phyloP scores from a whole-genome alignment of 2,329 filamentous ascomycete species.

The Gaeumannomyces tritici region DNA sequence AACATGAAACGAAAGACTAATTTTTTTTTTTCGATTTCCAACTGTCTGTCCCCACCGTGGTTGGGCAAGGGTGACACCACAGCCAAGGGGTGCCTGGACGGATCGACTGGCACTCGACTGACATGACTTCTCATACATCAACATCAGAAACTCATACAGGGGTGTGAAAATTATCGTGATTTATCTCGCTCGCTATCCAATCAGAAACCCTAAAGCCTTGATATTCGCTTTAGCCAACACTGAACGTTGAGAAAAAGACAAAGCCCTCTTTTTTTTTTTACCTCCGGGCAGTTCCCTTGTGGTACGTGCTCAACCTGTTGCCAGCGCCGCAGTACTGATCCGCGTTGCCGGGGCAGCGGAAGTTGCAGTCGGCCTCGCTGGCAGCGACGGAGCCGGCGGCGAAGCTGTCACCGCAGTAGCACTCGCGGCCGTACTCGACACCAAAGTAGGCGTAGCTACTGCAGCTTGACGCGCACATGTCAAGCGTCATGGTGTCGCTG shows the following conservation, averaged over 20 bases:
- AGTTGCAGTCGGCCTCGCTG: slow-evolving; percentile 24
- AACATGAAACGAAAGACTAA: not conserved
- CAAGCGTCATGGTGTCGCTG: slow-evolving; percentile 32
- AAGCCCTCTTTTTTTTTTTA: not conserved
- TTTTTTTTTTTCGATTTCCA: not conserved
- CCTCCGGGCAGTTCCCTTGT: not conserved
- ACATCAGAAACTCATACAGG: not conserved
- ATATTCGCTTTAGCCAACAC: not conserved
- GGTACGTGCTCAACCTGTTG: slow-evolving; percentile 20
- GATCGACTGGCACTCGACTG: not conserved
- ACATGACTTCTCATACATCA: not conserved
- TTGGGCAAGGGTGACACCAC: too few species aligned
- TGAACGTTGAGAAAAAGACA: not conserved
- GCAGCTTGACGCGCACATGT: slow-evolving; percentile 38
- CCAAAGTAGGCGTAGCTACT: slow-evolving; percentile 35
- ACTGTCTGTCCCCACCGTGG: not conserved
- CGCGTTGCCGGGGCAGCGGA: slow-evolving; percentile 28
- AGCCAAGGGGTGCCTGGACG: not conserved
- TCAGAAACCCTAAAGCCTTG: not conserved
- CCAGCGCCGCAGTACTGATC: slow-evolving; percentile 29
- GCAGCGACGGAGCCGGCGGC: slow-evolving; percentile 13
- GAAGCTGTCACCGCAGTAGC: slow-evolving; percentile 34
- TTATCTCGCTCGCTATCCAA: not conserved
- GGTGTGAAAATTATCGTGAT: not conserved
- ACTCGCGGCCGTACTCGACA: slow-evolving; percentile 39